phyloP scores from a whole-genome alignment of 306 rosid species.

The Elaeagnus macrophylla region DNA sequence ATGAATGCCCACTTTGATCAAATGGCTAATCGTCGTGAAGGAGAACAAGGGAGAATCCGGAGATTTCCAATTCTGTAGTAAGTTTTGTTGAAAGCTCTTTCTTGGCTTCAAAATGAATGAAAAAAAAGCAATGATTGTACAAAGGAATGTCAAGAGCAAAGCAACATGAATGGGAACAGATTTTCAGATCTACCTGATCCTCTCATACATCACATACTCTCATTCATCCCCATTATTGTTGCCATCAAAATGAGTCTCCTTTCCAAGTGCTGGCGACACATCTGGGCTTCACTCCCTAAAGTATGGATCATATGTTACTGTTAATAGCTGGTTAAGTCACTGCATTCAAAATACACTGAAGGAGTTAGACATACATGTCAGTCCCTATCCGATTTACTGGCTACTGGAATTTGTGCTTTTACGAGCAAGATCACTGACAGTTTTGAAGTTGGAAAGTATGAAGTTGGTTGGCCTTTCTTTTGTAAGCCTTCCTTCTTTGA shows the following conservation, averaged over 20 bases:
- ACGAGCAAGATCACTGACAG: not conserved
- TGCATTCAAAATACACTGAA: not conserved
- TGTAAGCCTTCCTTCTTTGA: not conserved
- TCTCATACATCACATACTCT: not conserved
- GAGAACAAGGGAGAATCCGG: too few relatives aligned
- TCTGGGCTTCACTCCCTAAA: not conserved
- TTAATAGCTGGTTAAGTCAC: not conserved
- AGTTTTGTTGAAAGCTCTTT: too few relatives aligned
- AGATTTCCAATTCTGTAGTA: too few relatives aligned
- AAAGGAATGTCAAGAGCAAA: too few relatives aligned
- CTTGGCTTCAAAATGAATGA: too few relatives aligned
- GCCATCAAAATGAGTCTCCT: not conserved
- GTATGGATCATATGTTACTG: not conserved
- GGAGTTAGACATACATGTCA: not conserved
- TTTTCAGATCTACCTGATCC: not conserved
- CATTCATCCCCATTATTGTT: not conserved
- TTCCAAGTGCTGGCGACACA: not conserved
- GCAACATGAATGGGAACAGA: not conserved
- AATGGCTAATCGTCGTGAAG: too few relatives aligned
- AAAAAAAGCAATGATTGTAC: too few relatives aligned
- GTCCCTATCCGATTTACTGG: not conserved
- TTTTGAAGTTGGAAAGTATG: not conserved
- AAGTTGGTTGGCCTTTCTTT: not conserved
- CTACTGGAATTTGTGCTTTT: not conserved
- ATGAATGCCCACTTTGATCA: too few relatives aligned